phyloP scores from a whole-genome alignment of 2,329 filamentous ascomycete species.

The Nothopassalora personata region DNA sequence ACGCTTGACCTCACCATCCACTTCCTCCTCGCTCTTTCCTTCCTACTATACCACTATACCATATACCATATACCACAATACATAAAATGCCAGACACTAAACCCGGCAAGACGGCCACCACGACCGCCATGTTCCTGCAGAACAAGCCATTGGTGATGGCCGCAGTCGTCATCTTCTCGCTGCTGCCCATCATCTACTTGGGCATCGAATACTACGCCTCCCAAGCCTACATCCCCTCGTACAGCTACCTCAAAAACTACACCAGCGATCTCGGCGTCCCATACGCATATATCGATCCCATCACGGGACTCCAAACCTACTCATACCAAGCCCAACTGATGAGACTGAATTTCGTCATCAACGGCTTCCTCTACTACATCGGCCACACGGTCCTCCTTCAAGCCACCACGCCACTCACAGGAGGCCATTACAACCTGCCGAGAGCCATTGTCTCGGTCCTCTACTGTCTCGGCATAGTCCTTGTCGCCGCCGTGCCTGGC shows the following conservation, averaged over 20 bases:
- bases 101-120: not conserved
- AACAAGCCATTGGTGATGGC: not conserved
- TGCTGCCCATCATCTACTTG: conserved; percentile 8
- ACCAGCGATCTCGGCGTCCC: conserved; percentile 14
- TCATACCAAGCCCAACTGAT: conserved; percentile 10
- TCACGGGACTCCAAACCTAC: not conserved
- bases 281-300: conserved; percentile 3
- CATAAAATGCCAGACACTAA: not conserved
- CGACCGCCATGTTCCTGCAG: not conserved
- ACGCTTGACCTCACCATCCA: not conserved
- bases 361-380: conserved; percentile 10
- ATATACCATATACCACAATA: too few relatives aligned
- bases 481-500: conserved; percentile 8
- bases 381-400: conserved; percentile 3
- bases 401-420: conserved; percentile 1
- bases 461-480: conserved; percentile 8
- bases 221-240: conserved; percentile 3
- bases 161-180: conserved; percentile 8
- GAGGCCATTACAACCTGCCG: not conserved
- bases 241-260: conserved; percentile 12
- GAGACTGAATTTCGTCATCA: conserved; percentile 9
- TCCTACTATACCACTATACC: too few relatives aligned
- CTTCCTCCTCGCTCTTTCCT: not conserved
- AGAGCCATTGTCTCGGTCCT: conserved; percentile 2
- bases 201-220: conserved; percentile 9